Base-by-base conservation (phyloP, 257 asterid species). In the Penstemon newberryi region DNA sequence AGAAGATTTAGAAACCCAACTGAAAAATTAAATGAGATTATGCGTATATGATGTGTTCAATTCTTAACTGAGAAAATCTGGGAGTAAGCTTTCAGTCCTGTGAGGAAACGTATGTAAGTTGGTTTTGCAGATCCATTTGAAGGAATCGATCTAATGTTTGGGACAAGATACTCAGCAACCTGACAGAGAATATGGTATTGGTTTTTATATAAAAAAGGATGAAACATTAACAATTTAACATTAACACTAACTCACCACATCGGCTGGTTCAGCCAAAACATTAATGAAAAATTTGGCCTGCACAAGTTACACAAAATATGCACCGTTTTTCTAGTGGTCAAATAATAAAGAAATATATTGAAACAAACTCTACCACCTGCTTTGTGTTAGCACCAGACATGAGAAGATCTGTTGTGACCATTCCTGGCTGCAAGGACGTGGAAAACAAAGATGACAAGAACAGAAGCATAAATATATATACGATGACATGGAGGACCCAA, bases 281-380 rank as follows among this genome's bases (percentile, higher is more conserved):
- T 93, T 93, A 62, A 93, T 93, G 90, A 93, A 90, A 76, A 93
- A 93, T 80, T 90, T 93, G 77, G 98, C 98, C 98, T 90, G 89
- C 79, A 74, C 33, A 51, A 60, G 38, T 18, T 39, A 10, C 33
- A 65, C 6, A 70, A 38, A 68, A 44, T 58, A 11, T 55, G 51
- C 63, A 56, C 13, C 45, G 42, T 7, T 38, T 38, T 63, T 74
- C 7, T 68, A 46, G 54, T 66, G 54, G 36, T 36, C 58, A n/a
- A 63, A 37, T 42, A 53, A 36, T 19, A 19, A 0, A n/a, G 36
- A 19, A 12, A 71, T 65, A 56, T 0, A 56, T 63, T 1, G 5
- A 50, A 51, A 64, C 60, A 68, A 63, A 56, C 37, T 52, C 33
- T 56, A 81, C 98, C 95, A 81, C 98, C 95, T 92, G 98, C 86